Evolutionary conservation across 2,329 filamentous ascomycete species (phyloP).

Genomic region (Colletotrichum ledebouriae): DNA sequence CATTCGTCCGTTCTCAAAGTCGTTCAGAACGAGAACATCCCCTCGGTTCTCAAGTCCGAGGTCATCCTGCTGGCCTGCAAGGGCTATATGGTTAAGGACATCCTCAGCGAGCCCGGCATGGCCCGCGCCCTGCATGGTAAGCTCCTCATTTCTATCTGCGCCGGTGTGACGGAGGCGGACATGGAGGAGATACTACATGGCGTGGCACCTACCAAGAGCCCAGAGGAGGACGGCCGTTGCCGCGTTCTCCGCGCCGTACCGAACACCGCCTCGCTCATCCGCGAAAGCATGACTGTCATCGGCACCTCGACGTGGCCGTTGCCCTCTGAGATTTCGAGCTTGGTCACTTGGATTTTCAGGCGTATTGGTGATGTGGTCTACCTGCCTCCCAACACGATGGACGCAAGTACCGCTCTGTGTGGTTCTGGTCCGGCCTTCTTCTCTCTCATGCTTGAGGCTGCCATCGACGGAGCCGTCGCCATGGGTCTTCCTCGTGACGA

Average conservation of each 20-base stretch:
- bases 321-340: conserved; percentile 62
- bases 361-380: conserved; percentile 79
- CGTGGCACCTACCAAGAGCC: conserved; percentile 60
- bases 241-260: conserved; percentile 85
- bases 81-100: conserved; percentile 77
- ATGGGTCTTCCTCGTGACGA: conserved; percentile 82
- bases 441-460: conserved; percentile 79
- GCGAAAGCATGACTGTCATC: conserved; percentile 88
- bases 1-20: conserved; percentile 75
- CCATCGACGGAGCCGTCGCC: conserved; percentile 82
- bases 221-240: conserved; percentile 64
- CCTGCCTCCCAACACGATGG: conserved; percentile 77
- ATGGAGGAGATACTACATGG: conserved; percentile 76
- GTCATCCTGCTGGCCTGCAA: conserved; percentile 86
- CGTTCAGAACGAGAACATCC: conserved; percentile 78
- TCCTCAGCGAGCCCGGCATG: conserved; percentile 78
- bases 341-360: conserved; percentile 83
- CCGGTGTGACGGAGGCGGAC: conserved; percentile 79
- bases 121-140: conserved; percentile 81
- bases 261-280: conserved; percentile 83
- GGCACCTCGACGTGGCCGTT: conserved; percentile 72
- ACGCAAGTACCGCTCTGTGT: conserved; percentile 79
- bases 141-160: conserved; percentile 84
- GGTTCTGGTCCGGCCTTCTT: conserved; percentile 84
- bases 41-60: conserved; percentile 76